Conservation (phyloP, 352 stramenopile genomes). For the Achlya hypogyna region DNA sequence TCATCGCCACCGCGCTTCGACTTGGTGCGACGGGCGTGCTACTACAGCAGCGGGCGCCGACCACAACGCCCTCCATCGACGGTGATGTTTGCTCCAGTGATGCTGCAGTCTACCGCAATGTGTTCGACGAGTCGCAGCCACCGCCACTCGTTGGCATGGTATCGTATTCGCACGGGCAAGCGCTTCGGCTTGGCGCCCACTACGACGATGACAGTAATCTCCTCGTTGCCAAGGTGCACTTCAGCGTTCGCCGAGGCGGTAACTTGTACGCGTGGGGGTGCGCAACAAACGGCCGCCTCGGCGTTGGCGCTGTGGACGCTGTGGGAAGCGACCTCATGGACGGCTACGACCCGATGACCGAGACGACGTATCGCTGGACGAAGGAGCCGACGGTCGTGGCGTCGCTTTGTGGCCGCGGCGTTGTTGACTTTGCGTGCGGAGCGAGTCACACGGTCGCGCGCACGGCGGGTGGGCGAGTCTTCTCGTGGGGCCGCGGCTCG, state of each 20-base stretch:
- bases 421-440: conserved; percentile 42
- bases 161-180: conserved; percentile 23
- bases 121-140: background rate
- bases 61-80: background rate
- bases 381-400: conserved; percentile 32
- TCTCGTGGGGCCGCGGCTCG: conserved; percentile 46
- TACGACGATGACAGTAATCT: conserved; percentile 27
- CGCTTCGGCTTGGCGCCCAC: conserved; percentile 25
- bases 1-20: conserved; percentile 14
- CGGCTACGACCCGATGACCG: conserved; percentile 63
- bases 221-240: conserved; percentile 35
- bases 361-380: conserved; percentile 48
- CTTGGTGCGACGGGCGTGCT: background rate
- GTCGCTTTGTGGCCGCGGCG: conserved; percentile 36
- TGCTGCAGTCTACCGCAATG: background rate
- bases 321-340: conserved; percentile 33
- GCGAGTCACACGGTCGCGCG: conserved; percentile 45
- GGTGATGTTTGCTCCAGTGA: background rate
- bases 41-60: background rate
- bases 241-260: conserved; percentile 39
- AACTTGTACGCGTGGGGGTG: conserved; percentile 60
- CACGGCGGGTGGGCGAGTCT: conserved; percentile 38
- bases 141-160: conserved; percentile 27
- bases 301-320: conserved; percentile 27
- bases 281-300: conserved; percentile 45